Base-by-base conservation (phyloP, 2,329 filamentous ascomycete species). In the Colletotrichum simmondsii region DNA sequence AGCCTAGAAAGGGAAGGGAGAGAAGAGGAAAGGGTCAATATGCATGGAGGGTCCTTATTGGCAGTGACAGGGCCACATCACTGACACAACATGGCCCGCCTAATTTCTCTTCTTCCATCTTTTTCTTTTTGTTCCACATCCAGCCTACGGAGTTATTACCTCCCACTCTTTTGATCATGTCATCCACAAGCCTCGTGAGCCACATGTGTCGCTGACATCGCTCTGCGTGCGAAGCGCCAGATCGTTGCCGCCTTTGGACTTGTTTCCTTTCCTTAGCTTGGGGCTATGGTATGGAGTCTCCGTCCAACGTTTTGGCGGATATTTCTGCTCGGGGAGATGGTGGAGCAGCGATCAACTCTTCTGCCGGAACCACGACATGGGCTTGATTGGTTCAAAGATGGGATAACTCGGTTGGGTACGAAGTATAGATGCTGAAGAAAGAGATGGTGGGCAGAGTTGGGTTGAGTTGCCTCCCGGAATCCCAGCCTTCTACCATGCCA, bases 301-400 rank as follows among this genome's bases (percentile, higher is more conserved):
- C 35, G 26, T 32, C 60, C 60, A 26, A 63, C 8, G 28, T 63
- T 63, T 63, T 63, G 61, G 30, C 46, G 61, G 61, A 63, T 32
- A 63, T 53, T 63, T 54, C 46, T 32, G 61, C 61, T 63, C 30
- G 46, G 46, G 49, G 60, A 69, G 61, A 63, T 69, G 66, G 66
- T 57, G 66, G 42, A 56, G 53, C 53, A 58, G 42, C 26, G 61
- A 63, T 63, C 30, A 54, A 54, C 56, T 30, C 35, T 65, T 69
- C 30, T 49, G 61, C 46, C 52, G 46, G 42, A 24, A 46, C 24
- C 49, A 12, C 42, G n/a, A 52, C 42, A 49, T 10, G 54, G 14
- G 26, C n/a, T 53, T 68, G 57, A 69, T 57, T 64, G 66, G 65
- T 35, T 26, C 32, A 8, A 32, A n/a, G 16, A 26, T 24, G 52